Evolutionary conservation across 78 protist genomes (phyloP), one percentile per base, ranked within the genome.

Genomic region (Cavenderia fasciculata): DNA sequence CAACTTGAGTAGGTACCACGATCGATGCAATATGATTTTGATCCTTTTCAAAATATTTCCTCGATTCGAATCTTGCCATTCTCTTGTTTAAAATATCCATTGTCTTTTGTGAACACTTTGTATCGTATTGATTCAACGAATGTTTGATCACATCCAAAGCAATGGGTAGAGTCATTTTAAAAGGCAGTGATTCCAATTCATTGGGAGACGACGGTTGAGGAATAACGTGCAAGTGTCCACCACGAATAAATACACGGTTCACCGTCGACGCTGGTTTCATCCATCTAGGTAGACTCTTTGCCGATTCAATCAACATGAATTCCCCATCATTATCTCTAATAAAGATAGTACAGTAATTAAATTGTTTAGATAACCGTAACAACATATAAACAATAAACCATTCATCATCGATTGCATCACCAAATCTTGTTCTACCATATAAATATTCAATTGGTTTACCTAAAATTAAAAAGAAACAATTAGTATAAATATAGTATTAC

Each of bases 381-480:
- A 95, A 72, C 0, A 95, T 44, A 46, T 76, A 78, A 12, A 94
- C 94, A 44, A 94, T 94, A 34, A 94, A 92, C 96, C 96, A 95
- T 86, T 95, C 96, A 71, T 95, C 96, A 43, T 95, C 96, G 4
- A 95, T 92, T 61, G 86, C 68, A 56, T 95, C 96, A 31, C 91
- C 94, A 33, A 82, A 77, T 43, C 65, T 65, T 12, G 49, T 52
- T 16, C 6, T 41, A 2, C 94, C 94, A 46, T 34, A 47, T 6
- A 90, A 52, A 69, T 75, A 40, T 40, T 59, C 31, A 18, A 34
- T 21, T 44, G 46, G 86, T 25, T 19, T 4, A 34, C 14, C 59
- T 33, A 27, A 27, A 33, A 12, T 36, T 31, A 5, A n/a, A 31
- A 23, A 47, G 33, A 36, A 56, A 19, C 1, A 31, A 23, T 1